Evolutionary conservation across 2,329 filamentous ascomycete genomes (phyloP).

Genomic region (Lachnum nothofagi): DNA sequence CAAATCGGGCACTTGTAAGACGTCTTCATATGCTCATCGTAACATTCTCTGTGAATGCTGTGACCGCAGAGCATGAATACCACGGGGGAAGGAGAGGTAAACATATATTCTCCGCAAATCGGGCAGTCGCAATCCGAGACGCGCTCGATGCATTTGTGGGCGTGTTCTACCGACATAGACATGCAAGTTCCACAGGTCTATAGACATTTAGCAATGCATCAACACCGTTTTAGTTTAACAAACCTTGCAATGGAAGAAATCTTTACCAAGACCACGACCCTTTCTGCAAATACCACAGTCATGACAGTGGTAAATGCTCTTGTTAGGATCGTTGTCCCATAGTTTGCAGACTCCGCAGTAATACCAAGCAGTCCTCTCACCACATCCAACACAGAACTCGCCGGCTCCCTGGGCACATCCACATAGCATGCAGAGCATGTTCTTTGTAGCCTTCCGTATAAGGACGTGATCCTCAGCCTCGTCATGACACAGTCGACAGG

Average conservation of each 20-base stretch:
- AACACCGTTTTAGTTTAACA: conserved; percentile 19
- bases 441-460: conserved; percentile 75
- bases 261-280: conserved; percentile 86
- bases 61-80: conserved; percentile 95
- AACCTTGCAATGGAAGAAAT: conserved; percentile 98
- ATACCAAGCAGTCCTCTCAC: conserved; percentile 74
- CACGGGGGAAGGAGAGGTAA: conserved; percentile 80
- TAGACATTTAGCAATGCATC: conserved; percentile 3
- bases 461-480: conserved; percentile 72
- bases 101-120: conserved; percentile 95
- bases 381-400: conserved; percentile 73
- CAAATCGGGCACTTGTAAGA: conserved; percentile 97
- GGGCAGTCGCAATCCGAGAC: conserved; percentile 95
- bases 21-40: conserved; percentile 77
- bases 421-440: conserved; percentile 98
- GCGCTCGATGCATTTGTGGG: conserved; percentile 89
- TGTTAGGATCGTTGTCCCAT: conserved; percentile 89
- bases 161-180: conserved; percentile 75
- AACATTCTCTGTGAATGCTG: conserved; percentile 88
- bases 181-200: conserved; percentile 92
- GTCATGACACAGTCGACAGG: conserved; percentile 92
- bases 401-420: conserved; percentile 75
- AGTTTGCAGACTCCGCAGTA: conserved; percentile 94
- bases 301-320: conserved; percentile 90
- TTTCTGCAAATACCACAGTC: conserved; percentile 95